Conservation (phyloP, 208 protist genomes). For the Leishmania arabica region DNA sequence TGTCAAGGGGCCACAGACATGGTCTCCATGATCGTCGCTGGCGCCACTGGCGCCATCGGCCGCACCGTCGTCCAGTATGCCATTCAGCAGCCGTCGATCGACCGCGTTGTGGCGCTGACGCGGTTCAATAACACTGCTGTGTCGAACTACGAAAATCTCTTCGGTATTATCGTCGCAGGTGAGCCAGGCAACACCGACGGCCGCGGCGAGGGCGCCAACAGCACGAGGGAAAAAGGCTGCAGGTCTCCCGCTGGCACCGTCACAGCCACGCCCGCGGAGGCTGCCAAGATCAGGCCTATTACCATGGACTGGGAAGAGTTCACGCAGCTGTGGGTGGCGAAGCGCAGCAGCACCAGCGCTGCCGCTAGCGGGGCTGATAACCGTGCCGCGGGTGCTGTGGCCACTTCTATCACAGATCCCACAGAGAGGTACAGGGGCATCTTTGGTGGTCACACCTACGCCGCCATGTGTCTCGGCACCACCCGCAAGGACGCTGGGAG, state of each 20-base stretch:
- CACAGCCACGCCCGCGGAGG: constrained; percentile 30
- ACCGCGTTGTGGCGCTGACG: constrained; percentile 69
- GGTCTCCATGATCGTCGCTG: constrained; percentile 72
- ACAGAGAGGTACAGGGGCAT: constrained; percentile 36
- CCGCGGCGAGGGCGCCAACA: neutral
- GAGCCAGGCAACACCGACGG: neutral
- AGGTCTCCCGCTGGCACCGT: neutral
- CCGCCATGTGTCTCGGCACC: constrained; percentile 80
- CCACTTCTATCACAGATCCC: neutral
- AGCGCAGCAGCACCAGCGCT: constrained; percentile 1
- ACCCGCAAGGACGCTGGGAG: constrained; percentile 80
- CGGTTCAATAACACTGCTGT: constrained; percentile 21
- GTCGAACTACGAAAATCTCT: constrained; percentile 40
- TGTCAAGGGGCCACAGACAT: constrained; percentile 1
- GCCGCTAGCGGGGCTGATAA: constrained; percentile 5
- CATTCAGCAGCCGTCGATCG: constrained; percentile 38
- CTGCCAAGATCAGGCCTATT: constrained; percentile 41
- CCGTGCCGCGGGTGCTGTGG: neutral
- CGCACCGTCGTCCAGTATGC: constrained; percentile 59
- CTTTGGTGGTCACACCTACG: constrained; percentile 66
- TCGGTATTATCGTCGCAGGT: constrained; percentile 32
- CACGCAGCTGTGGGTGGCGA: constrained; percentile 34
- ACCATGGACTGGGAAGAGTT: constrained; percentile 77
- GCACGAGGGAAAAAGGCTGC: neutral
- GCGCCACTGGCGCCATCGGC: constrained; percentile 75